Conservation (phyloP, 768 basidiomycete species). For the Serpula lacrymans region DNA sequence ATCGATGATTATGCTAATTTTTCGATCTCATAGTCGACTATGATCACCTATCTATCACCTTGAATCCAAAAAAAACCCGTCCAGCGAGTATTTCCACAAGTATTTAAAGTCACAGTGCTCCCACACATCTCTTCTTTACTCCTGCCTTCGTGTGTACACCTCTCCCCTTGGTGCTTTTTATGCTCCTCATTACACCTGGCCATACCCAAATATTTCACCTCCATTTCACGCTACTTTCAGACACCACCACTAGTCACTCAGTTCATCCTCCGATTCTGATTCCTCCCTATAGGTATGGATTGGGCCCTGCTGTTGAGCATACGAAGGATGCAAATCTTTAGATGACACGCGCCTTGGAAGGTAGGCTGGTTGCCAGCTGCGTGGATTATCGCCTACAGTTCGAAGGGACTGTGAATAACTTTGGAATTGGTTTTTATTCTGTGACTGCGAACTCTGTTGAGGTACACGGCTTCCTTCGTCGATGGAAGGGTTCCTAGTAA, state of each 20-base stretch:
- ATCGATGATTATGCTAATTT: no score
- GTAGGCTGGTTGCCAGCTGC: constrained; percentile 28
- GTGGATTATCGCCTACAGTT: constrained; percentile 22
- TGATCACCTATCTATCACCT: no score
- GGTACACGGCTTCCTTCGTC: constrained; percentile 19
- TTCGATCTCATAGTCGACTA: no score
- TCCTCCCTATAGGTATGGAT: constrained; percentile 27
- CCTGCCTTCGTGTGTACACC: no score
- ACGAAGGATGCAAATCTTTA: constrained; percentile 25
- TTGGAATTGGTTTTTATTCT: constrained; percentile 26
- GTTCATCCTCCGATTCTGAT: constrained; percentile 24
- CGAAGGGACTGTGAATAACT: constrained; percentile 25
- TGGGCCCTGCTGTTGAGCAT: constrained; percentile 18
- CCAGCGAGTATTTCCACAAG: no score
- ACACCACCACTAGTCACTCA: constrained; percentile 32
- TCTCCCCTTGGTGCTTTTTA: no score
- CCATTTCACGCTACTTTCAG: no score
- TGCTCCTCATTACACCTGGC: no score
- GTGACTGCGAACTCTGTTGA: constrained; percentile 23
- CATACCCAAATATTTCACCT: no score
- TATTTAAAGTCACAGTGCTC: no score
- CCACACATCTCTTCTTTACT: no score
- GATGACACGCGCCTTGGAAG: constrained; percentile 24
- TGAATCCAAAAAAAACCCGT: no score
- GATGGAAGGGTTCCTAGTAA: constrained; percentile 23